Evolutionary conservation across 345 rosid species (phyloP).

Genomic region (Heritiera littoralis): DNA sequence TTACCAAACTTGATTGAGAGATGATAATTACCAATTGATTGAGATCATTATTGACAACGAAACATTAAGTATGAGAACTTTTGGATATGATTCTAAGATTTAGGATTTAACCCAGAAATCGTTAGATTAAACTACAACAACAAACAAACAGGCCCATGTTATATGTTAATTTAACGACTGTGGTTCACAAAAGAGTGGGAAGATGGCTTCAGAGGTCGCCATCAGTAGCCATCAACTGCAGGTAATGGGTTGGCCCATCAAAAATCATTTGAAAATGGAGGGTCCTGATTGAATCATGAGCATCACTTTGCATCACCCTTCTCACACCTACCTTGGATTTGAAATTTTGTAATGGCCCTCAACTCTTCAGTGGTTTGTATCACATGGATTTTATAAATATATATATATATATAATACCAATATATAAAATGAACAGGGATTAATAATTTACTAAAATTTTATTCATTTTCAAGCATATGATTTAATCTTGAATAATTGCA

Average conservation of each 20-base stretch:
- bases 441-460: too few species aligned
- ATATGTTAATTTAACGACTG: background rate
- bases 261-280: background rate
- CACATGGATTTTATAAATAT: background rate
- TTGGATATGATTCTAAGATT: background rate
- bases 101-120: background rate
- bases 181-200: background rate
- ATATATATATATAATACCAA: too few species aligned
- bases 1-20: background rate
- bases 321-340: background rate
- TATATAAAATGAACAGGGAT: too few species aligned
- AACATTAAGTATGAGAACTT: background rate
- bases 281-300: conserved; percentile 1
- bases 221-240: background rate
- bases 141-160: background rate
- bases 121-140: too few species aligned
- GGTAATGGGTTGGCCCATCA: background rate
- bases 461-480: too few species aligned
- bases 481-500: too few species aligned
- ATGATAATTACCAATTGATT: conserved; percentile 2
- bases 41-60: background rate
- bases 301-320: background rate
- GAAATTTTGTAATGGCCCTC: background rate
- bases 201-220: background rate
- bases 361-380: background rate